These are phyloP conservation scores for Cladophialophora chaetospira DNA, from an alignment of 2,329 filamentous ascomycete species.

Conservation along the genomic window DNA sequence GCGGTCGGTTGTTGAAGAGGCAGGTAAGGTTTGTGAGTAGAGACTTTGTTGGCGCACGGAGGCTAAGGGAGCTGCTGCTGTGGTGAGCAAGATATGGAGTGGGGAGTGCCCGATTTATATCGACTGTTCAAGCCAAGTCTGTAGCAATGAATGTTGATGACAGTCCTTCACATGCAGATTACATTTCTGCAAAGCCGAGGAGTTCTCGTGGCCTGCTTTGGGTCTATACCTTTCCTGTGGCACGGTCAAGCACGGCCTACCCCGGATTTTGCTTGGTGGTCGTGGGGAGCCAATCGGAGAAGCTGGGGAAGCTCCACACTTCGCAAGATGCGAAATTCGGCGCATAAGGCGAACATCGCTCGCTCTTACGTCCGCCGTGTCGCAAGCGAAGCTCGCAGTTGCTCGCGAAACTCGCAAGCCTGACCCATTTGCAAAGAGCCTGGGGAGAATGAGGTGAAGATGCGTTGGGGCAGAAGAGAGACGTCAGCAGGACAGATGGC, in stretches of 20 bases:
- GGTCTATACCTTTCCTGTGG: not conserved
- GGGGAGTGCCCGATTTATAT: not conserved
- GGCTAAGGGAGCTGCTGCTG: no score
- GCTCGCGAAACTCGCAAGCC: not conserved
- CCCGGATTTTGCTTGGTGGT: not conserved
- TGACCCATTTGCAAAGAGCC: not conserved
- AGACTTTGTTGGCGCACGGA: not conserved
- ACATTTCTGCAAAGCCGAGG: not conserved
- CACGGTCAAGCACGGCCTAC: not conserved
- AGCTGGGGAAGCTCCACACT: not conserved
- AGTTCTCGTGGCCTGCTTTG: not conserved
- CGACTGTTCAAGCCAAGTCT: not conserved
- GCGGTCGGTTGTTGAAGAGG: not conserved
- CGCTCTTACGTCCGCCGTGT: not conserved
- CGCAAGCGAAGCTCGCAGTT: not conserved
- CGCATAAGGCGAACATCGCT: not conserved
- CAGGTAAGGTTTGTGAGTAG: not conserved
- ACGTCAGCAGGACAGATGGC: not conserved
- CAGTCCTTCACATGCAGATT: not conserved
- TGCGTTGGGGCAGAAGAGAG: not conserved
- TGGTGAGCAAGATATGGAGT: not conserved
- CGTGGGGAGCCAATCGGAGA: not conserved
- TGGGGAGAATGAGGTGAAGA: not conserved
- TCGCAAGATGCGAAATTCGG: not conserved
- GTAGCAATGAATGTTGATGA: not conserved